phyloP scores from a whole-genome alignment of 169 alveolate genomes.

The Plasmodium blacklocki region DNA sequence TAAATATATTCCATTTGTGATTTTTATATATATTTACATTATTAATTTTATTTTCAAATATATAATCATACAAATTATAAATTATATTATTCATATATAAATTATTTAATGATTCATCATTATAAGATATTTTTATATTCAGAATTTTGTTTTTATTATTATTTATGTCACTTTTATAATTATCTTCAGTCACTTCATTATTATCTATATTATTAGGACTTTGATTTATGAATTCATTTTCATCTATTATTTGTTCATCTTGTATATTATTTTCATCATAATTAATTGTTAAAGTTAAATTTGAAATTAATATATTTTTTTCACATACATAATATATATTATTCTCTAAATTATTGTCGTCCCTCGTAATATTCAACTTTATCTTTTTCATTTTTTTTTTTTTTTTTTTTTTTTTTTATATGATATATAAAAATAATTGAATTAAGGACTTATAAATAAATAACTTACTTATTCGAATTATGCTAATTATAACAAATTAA shows the following conservation, averaged over 20 bases:
- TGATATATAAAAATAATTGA: not conserved
- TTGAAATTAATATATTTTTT: constrained; percentile 60
- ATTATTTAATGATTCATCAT: constrained; percentile 66
- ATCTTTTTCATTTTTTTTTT: constrained; percentile 58
- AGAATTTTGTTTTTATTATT: constrained; percentile 23
- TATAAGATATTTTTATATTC: constrained; percentile 61
- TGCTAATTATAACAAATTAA: too few species aligned
- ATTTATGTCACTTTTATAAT: not conserved
- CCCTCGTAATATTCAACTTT: constrained; percentile 61
- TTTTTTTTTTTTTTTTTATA: constrained; percentile 8
- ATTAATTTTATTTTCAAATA: constrained; percentile 61
- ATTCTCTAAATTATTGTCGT: constrained; percentile 57
- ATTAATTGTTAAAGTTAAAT: constrained; percentile 57
- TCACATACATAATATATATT: constrained; percentile 76
- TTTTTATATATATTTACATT: constrained; percentile 44
- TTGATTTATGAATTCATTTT: not conserved
- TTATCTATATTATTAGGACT: not conserved
- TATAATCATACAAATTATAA: constrained; percentile 63
- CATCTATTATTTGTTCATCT: constrained; percentile 37
- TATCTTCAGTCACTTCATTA: not conserved
- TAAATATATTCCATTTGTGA: constrained; percentile 58
- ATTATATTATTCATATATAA: constrained; percentile 68
- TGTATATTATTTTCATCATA: constrained; percentile 62
- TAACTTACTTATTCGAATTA: too few species aligned
- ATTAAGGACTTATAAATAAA: too few species aligned